Evolutionary conservation across 2,329 filamentous ascomycete genomes (phyloP), one percentile per base, ranked within the genome.

Genomic region (Ascochyta fabae): DNA sequence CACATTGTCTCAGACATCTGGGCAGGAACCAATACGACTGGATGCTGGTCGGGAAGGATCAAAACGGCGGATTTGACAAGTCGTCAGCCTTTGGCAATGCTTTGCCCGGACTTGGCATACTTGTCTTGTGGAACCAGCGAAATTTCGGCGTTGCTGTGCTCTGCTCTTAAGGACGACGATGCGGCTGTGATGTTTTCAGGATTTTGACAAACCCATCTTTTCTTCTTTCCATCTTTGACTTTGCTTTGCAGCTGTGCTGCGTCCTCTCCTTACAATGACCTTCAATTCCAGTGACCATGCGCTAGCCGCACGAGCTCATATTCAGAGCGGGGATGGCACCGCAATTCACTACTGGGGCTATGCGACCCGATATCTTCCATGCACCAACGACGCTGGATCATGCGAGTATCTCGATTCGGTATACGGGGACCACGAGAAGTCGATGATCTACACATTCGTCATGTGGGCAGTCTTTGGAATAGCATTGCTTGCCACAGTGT

Each of bases 361-460:
- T 65, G 70, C 75, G 4, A 73, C 75, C 39, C 78, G 83, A 29
- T 75, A 79, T 2, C 42, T 85, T 0, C 84, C 84, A 27, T 86
- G 84, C 67, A 80, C 77, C 13, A 84, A 79, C 47, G 84, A 86
- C 68, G 64, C 73, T 0, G 83, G 83, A 2, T 81, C 81, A 3
- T 87, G 84, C 64, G 80, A 75, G 38, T 87, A 86, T 64, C 74
- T 84, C 6, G 81, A 83, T 61, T 74, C 73, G 2, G 80, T 84
- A 19, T 85, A 85, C 62, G 74, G 75, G 49, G 77, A 77, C 61
- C 83, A 84, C 62, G 79, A 82, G 59, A 61, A 78, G 3, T 80
- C 79, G 1, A 83, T 84, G 78, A 69, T 83, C 0, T 84, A 84
- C 61, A 80, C 78, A 0, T 81, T 80, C 60, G 82, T 84, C 44